phyloP scores from a whole-genome alignment of 2,329 filamentous ascomycete genomes.

The Anthostomella pinea region DNA sequence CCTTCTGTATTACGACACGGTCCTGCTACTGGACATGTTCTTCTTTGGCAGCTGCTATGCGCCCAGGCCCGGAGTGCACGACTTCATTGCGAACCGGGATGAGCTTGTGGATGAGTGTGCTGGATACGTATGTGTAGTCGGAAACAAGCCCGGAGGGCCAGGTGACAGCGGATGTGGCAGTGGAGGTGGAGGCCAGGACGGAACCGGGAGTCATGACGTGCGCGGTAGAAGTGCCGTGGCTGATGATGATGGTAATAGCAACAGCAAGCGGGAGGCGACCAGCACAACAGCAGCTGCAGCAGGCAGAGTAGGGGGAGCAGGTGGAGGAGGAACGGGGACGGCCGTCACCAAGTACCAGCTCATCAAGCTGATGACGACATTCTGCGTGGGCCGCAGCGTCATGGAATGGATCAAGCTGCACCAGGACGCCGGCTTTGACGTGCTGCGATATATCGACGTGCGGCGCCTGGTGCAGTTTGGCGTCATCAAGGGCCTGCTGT shows the following conservation, averaged over 20 bases:
- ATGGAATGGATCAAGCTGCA: slow-evolving; percentile 83
- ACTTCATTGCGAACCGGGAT: slow-evolving; percentile 72
- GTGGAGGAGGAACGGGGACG: too few species aligned
- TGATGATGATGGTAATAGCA: too few species aligned
- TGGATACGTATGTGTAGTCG: slow-evolving; percentile 67
- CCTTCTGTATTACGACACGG: slow-evolving; percentile 87
- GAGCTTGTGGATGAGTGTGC: slow-evolving; percentile 83
- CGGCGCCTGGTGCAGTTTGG: slow-evolving; percentile 93
- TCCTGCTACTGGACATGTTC: slow-evolving; percentile 90
- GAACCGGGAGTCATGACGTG: too few species aligned
- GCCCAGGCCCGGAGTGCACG: slow-evolving; percentile 70
- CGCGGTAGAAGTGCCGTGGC: too few species aligned
- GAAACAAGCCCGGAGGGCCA: slow-evolving; percentile 2
- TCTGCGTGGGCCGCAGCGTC: slow-evolving; percentile 79
- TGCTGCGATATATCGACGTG: slow-evolving; percentile 77
- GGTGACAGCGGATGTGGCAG: neutral
- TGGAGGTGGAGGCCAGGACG: neutral
- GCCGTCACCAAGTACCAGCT: slow-evolving; percentile 58
- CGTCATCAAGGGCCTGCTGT: slow-evolving; percentile 90
- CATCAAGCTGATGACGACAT: slow-evolving; percentile 79
- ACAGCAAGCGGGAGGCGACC: neutral
- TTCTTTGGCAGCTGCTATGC: slow-evolving; percentile 92
- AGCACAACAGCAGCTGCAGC: too few species aligned
- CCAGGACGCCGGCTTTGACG: slow-evolving; percentile 59
- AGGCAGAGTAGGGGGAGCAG: too few species aligned